These are phyloP conservation scores for Saccharomyces kudriavzevii DNA, from an alignment of 805 yeast genomes.

Conservation along the genomic window DNA sequence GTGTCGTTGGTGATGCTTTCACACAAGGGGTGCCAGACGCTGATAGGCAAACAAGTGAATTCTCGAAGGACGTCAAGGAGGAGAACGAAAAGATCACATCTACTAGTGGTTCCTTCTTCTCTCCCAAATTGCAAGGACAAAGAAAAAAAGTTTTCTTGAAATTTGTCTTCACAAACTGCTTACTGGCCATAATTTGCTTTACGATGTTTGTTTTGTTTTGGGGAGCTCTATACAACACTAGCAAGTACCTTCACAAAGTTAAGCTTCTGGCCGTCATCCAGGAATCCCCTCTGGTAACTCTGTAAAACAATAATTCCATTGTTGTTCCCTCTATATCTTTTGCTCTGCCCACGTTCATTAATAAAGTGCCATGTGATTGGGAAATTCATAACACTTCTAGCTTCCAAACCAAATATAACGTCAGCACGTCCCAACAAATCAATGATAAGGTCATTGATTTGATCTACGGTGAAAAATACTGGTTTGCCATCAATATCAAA, in stretches of 20 bases:
- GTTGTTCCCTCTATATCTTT: conserved; percentile 8
- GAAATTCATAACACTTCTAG: conserved; percentile 21
- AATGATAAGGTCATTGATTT: conserved; percentile 34
- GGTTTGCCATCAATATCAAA: conserved; percentile 53
- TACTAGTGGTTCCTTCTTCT: conserved; percentile 5
- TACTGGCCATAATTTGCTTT: conserved; percentile 18
- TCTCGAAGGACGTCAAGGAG: not conserved
- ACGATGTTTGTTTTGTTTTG: conserved; percentile 28
- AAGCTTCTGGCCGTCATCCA: conserved; percentile 30
- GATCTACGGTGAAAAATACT: conserved; percentile 49
- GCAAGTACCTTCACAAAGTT: conserved; percentile 16
- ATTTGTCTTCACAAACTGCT: conserved; percentile 5
- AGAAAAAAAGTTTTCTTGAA: conserved; percentile 5
- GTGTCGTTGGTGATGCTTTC: not conserved
- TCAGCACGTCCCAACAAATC: conserved; percentile 13
- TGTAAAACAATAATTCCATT: not conserved
- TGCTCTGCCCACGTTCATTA: conserved; percentile 7
- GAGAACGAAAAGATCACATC: not conserved
- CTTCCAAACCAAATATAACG: conserved; percentile 16
- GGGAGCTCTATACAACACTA: conserved; percentile 32
- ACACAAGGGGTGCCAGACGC: not conserved
- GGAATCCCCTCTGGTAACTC: conserved; percentile 15
- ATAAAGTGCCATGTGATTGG: conserved; percentile 23
- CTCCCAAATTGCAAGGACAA: conserved; percentile 6
- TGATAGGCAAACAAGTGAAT: not conserved